Base-by-base conservation (phyloP, 805 yeast species). In the Helenozyma baotianmanensis region DNA sequence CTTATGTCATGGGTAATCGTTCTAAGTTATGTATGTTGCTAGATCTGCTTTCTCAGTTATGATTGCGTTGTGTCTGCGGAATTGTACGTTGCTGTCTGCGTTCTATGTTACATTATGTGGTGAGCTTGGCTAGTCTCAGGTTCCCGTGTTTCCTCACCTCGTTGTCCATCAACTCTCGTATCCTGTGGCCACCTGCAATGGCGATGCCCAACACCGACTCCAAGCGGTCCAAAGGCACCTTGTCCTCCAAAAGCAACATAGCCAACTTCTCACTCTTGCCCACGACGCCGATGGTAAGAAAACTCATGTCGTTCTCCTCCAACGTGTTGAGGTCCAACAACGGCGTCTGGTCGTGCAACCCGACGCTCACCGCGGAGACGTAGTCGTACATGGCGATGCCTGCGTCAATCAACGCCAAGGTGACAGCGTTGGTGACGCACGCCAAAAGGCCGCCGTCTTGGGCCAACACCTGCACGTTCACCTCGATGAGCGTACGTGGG, bases 341-440 rank as follows among this genome's bases (percentile, higher is more conserved):
- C 10, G 96, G 88, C 6, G 68, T 61, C 27, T 75, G 79, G 47
- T 86, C 95, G 48, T 77, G 80, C 14, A 85, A 59, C 0, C 97
- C 97, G 4, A 88, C 83, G 18, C 82, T 72, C 11, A 86, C 74
- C 1, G 95, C 78, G 35, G 87, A 75, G 11, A 90, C 82, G 53
- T 86, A 89, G 54, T 92, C 97, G 52, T 82, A 83, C 82, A 92
- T 80, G 4, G 96, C 82, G 28, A 92, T 80, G 30, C 97, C 97
- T 2, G 97, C 97, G 60, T 92, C 97, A 21, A 92, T 78, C 27
- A 92, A 67, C 0, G 96, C 97, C 47, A 92, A 63, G 1, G 96
- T 86, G 26, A 85, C 75, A 8, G 97, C 85, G 54, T 92, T 92
- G 26, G 86, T 70, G 44, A 92, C 76, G 1, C 83, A 70, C 0